Conservation (phyloP, 495 filamentous ascomycete genomes). For the Jackrogersella minutella region DNA sequence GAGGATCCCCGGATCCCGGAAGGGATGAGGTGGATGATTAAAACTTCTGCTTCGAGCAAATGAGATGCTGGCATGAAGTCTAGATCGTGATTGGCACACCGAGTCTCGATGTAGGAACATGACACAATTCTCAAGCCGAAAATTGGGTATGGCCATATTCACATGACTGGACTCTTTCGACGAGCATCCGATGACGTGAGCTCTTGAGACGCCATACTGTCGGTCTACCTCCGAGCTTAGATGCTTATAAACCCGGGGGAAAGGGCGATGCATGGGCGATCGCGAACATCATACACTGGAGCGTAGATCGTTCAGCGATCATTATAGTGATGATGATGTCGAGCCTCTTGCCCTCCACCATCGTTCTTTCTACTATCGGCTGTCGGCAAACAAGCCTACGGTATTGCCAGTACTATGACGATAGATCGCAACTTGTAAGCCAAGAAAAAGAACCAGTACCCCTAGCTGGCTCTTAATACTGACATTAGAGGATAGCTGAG, state of each 20-base stretch:
- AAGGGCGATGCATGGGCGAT: background rate
- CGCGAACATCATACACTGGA: background rate
- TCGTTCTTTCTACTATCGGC: conserved; percentile 35
- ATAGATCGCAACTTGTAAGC: conserved; percentile 44
- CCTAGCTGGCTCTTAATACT: background rate
- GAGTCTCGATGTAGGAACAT: conserved; percentile 8
- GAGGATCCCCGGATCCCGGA: conserved; percentile 14
- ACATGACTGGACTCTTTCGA: conserved; percentile 13
- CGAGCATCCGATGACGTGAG: conserved; percentile 9
- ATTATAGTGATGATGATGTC: conserved; percentile 26
- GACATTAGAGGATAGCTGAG: conserved; percentile 29
- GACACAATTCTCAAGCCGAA: conserved; percentile 9
- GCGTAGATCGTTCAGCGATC: conserved; percentile 27
- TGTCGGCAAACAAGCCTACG: conserved; percentile 34
- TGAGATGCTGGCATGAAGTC: conserved; percentile 1
- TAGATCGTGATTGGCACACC: conserved; percentile 3
- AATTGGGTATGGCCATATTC: background rate
- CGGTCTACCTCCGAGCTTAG: background rate
- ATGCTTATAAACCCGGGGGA: conserved; percentile 17
- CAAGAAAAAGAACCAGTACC: background rate
- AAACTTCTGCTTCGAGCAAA: background rate
- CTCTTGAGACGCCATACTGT: conserved; percentile 11
- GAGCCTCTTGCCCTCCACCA: conserved; percentile 10
- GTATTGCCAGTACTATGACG: conserved; percentile 43
- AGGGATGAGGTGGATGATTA: background rate